Evolutionary conservation across 441 rosid species (phyloP), one percentile per base, ranked within the genome.

Genomic region (Melastoma candidum): DNA sequence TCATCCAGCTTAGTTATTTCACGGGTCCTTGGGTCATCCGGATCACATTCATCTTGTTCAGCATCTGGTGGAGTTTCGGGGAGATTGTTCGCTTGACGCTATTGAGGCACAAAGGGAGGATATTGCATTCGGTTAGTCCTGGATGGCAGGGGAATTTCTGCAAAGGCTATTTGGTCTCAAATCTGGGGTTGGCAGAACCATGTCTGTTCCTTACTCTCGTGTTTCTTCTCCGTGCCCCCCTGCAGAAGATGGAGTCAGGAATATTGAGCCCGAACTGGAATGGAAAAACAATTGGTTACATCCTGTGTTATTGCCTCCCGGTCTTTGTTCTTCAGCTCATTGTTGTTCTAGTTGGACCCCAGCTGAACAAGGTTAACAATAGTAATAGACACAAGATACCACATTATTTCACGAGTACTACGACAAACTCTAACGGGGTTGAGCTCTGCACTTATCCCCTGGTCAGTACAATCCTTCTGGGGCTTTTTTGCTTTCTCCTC

Each of bases 161-260:
- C 97, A 87, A 93, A 67, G 71, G 78, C 57, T 93, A 93, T 75
- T 77, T 93, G 24, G 78, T 86, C 44, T 93, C 96, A 12, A 93
- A 79, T 74, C 72, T 86, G 54, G 99, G 99, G 47, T 93, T 93
- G 72, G 90, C 99, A 45, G 99, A 93, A 74, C 99, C 97, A 59
- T 89, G 97, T 69, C 72, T 93, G 51, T 84, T 86, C 73, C 83
- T 93, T 27, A 86, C 93, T 7, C 79, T 89, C 2, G 74, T 84
- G 71, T 81, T 89, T 75, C 92, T 93, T n/a, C 81, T 93, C 22
- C 95, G 96, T 1, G 97, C 97, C 7, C 87, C 99, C n/a, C 75
- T 93, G 61, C 85, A 86, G 73, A 74, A 47, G 59, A 76, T 77
- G 81, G 86, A 84, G 26, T 72, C 85, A 0, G 97, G 97, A 47